A percentile compares a stretch with the other conserved stretches of the same genome.
Evolutionary conservation across 106 monocot species (phyloP).

Genomic region (Posidonia australis): DNA sequence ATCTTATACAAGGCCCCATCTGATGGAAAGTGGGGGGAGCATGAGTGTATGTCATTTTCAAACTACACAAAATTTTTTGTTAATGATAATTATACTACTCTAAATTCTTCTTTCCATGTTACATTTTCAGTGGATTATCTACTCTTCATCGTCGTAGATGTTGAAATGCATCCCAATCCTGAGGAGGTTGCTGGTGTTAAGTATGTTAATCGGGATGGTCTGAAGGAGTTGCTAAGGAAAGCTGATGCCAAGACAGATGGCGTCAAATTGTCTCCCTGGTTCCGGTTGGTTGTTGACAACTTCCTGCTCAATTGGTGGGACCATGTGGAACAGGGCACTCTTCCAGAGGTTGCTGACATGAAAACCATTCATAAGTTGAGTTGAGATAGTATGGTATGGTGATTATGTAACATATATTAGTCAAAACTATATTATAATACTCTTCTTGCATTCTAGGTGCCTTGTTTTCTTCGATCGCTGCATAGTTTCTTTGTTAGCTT

Average conservation of each 20-base stretch:
- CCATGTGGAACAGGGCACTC: constrained; percentile 56
- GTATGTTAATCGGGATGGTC: constrained; percentile 57
- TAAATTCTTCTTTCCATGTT: not conserved
- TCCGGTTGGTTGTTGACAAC: constrained; percentile 64
- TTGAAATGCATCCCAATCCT: constrained; percentile 61
- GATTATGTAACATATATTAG: too few species aligned
- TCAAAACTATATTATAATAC: too few species aligned
- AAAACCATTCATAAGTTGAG: constrained; percentile 45
- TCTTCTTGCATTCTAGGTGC: too few species aligned
- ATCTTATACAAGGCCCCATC: constrained; percentile 95
- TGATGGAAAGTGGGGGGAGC: constrained; percentile 98
- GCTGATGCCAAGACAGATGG: constrained; percentile 58
- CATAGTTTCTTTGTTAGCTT: too few species aligned
- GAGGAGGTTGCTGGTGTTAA: constrained; percentile 77
- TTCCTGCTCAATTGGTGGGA: constrained; percentile 84
- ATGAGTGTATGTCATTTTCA: constrained; percentile 48
- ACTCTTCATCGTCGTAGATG: constrained; percentile 69
- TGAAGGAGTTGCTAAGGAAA: constrained; percentile 67
- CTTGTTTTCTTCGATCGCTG: too few species aligned
- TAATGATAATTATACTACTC: too few species aligned
- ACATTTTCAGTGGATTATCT: constrained; percentile 66
- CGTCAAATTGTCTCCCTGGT: constrained; percentile 74
- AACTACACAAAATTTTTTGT: too few species aligned
- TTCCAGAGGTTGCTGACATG: constrained; percentile 50
- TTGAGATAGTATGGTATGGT: not conserved